These are phyloP conservation scores for Monosporascus cannonballus DNA, from an alignment of 2,329 filamentous ascomycete species.

Conservation along the genomic window DNA sequence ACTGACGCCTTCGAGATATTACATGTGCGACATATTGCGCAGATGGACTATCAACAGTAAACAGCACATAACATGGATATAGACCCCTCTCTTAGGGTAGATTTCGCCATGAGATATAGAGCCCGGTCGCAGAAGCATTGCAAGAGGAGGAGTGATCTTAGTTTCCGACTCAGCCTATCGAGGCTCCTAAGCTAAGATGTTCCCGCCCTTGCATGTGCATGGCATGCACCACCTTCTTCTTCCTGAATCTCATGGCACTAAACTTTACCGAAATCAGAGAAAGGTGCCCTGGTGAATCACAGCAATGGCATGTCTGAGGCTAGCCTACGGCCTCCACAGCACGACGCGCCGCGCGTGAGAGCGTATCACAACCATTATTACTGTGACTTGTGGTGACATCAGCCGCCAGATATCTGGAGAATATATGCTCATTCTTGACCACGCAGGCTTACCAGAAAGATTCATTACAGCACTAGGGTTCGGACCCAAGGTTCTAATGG, in stretches of 20 bases:
- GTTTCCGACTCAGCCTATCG: too few species aligned
- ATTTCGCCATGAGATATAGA: too few species aligned
- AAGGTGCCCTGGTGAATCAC: background rate
- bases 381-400: background rate
- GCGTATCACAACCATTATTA: background rate
- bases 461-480: background rate
- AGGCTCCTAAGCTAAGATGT: too few species aligned
- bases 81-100: too few species aligned
- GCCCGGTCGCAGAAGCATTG: too few species aligned
- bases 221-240: background rate
- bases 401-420: background rate
- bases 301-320: background rate
- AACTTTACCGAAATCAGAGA: background rate
- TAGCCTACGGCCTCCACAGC: background rate
- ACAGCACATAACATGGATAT: too few species aligned
- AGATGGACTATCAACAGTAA: too few species aligned
- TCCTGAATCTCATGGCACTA: background rate
- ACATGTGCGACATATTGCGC: too few species aligned
- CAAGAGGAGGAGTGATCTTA: too few species aligned
- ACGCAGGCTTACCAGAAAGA: background rate
- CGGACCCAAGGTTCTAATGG: background rate
- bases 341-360: background rate
- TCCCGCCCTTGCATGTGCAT: background rate
- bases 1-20: too few species aligned
- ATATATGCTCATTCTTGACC: background rate